Base-by-base conservation (phyloP, 306 rosid genomes). In the Pyrus betulifolia region DNA sequence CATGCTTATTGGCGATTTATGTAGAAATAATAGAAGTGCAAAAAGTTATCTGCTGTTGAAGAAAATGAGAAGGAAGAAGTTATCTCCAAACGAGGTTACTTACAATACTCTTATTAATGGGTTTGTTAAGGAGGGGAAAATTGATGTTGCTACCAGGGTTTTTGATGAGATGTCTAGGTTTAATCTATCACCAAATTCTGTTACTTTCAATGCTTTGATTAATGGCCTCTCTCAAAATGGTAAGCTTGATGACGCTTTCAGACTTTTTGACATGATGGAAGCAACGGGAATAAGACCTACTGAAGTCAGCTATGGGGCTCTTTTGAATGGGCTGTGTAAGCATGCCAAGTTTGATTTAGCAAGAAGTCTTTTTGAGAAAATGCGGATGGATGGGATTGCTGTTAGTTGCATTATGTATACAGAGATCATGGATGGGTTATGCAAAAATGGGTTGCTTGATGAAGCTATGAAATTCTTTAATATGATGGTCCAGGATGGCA, bases 111-210 rank as follows among this genome's bases (percentile, higher is more conserved):
- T 91, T 23, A 85, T 91, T 74, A 82, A 81, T 62, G 97, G 97
- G 30, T 89, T 91, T 89, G 91, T 85, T 27, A 91, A 86, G 86
- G 95, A 89, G 83, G 90, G 97, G 78, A 91, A 86, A 84, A 79
- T 85, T 71, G 86, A 52, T 70, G 79, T 89, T 88, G 97, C 95
- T 42, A 71, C 89, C 75, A 74, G 80, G 81, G 82, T 91, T 82
- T 89, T 89, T 82, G 81, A 79, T 58, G 95, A 89, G 86, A 91
- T 89, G 93, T 22, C 73, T 3, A 69, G 22, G 9, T 78, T 85
- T 81, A 79, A 82, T 63, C 84, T 89, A 75, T 77, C 74, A n/a
- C 94, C 89, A 19, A 91, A 85, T 67, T 74, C 65, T 38, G 75
- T 88, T 55, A 80, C 93, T 70, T 91, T 83, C 87, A 91, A 85